Evolutionary conservation across 768 basidiomycete genomes (phyloP), one percentile per base, ranked within the genome.

Genomic region (Agaricus subrufescens): DNA sequence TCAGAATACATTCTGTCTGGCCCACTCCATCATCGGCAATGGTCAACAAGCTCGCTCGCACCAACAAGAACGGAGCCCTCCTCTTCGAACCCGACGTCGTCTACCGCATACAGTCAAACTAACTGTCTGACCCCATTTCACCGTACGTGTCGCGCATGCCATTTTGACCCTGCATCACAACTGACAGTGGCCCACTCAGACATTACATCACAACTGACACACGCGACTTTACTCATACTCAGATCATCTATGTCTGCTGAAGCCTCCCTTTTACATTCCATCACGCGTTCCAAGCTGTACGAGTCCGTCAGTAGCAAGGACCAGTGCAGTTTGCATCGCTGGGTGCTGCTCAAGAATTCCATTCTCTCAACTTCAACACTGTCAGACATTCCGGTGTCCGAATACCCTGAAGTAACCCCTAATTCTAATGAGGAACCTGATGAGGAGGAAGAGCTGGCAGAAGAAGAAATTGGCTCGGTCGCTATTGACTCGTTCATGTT

Each of bases 341-440:
- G 87, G 88, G 90, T 93, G 51, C 78, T 93, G 56, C 79, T 92
- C 67, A 91, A 91, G 86, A 93, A 92, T 69, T 90, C 87, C 30
- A 79, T 91, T 60, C 71, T 82, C 61, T 78, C 84, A 59, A 76
- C 80, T 50, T 72, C 76, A 56, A 49, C 12, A 11, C 63, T 66
- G 39, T 60, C 66, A 60, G 59, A 71, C 63, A 69, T 69, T 61
- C 46, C 75, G 52, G 64, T 73, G 54, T 62, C 67, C 26, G 58
- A 67, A 57, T 62, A 66, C 54, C 56, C 66, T 58, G 65, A 68
- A 60, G 54, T 61, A 49, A 66, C 61, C 50, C 55, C 65, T 68
- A 69, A 66, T 62, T 62, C 60, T 61, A 71, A 73, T 61, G 75
- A 73, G 58, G 71, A 69, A 49, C 65, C 67, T 51, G 77, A 72